Evolutionary conservation across 2,329 filamentous ascomycete genomes (phyloP).

Genomic region (Juglanconis oblonga): DNA sequence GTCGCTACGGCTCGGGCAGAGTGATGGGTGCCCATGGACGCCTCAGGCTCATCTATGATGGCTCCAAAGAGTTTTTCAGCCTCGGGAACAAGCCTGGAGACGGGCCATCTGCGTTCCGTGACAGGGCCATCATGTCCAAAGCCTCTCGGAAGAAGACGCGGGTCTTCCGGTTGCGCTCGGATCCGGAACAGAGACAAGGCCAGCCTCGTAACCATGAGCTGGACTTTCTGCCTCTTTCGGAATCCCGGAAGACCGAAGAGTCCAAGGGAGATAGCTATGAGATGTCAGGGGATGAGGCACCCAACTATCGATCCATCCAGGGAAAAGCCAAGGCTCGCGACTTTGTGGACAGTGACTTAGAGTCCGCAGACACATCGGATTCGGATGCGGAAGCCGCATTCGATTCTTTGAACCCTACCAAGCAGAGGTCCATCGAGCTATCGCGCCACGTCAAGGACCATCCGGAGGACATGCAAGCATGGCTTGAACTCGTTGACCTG

Average conservation of each 20-base stretch:
- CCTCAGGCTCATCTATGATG: slow-evolving; percentile 65
- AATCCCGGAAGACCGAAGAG: slow-evolving; percentile 37
- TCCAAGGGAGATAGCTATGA: slow-evolving; percentile 36
- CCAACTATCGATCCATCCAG: slow-evolving; percentile 64
- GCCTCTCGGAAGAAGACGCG: slow-evolving; percentile 35
- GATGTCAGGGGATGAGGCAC: slow-evolving; percentile 36
- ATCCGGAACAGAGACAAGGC: slow-evolving; percentile 1
- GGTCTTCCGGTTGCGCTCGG: slow-evolving; percentile 37
- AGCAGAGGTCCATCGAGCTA: slow-evolving; percentile 58
- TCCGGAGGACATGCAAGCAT: slow-evolving; percentile 66
- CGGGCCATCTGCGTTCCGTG: slow-evolving; percentile 37
- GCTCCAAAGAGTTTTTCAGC: slow-evolving; percentile 54
- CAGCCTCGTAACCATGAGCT: slow-evolving; percentile 17
- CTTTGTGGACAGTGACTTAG: slow-evolving; percentile 46
- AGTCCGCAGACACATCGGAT: slow-evolving; percentile 44
- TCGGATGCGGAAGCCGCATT: slow-evolving; percentile 33
- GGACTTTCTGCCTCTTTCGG: slow-evolving; percentile 48
- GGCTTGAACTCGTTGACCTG: slow-evolving; percentile 76
- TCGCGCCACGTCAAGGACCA: slow-evolving; percentile 60
- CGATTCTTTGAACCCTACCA: slow-evolving; percentile 43
- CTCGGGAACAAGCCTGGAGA: slow-evolving; percentile 39
- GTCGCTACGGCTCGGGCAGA: slow-evolving; percentile 63
- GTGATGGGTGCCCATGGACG: slow-evolving; percentile 64
- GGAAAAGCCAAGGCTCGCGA: slow-evolving; percentile 55
- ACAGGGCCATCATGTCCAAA: slow-evolving; percentile 48